Conservation (phyloP, 1,139 yeast species). For the Scheffersomyces cryptocercus region DNA sequence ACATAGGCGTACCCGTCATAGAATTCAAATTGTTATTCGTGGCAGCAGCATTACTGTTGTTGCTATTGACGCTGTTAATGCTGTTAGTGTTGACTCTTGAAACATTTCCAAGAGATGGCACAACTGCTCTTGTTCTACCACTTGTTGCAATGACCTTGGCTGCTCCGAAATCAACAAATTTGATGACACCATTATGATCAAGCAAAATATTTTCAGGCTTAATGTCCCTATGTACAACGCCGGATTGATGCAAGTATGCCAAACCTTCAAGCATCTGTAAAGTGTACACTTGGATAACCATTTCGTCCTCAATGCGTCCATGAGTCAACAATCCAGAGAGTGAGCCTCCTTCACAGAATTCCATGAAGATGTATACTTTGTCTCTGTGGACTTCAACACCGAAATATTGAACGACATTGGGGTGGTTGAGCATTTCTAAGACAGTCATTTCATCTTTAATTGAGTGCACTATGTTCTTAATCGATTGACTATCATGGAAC, state of each 20-base stretch:
- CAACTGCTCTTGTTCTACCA: slow-evolving; percentile 45
- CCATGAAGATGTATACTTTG: slow-evolving; percentile 95
- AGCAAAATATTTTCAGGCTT: slow-evolving; percentile 92
- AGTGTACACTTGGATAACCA: slow-evolving; percentile 87
- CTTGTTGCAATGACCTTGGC: slow-evolving; percentile 88
- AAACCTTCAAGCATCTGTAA: slow-evolving; percentile 93
- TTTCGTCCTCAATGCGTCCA: slow-evolving; percentile 94
- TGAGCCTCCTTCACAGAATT: slow-evolving; percentile 95
- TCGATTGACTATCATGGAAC: slow-evolving; percentile 85
- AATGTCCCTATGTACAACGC: slow-evolving; percentile 95
- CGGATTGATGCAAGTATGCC: slow-evolving; percentile 91
- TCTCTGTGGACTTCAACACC: slow-evolving; percentile 98
- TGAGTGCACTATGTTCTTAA: slow-evolving; percentile 81
- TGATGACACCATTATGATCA: slow-evolving; percentile 90
- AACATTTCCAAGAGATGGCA: background rate
- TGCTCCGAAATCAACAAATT: slow-evolving; percentile 96
- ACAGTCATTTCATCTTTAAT: slow-evolving; percentile 97
- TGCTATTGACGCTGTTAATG: slow-evolving; percentile 9
- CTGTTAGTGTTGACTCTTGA: slow-evolving; percentile 12
- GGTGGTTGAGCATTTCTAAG: slow-evolving; percentile 90
- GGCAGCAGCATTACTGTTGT: slow-evolving; percentile 5
- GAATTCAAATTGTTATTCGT: slow-evolving; percentile 37
- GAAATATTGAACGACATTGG: slow-evolving; percentile 91
- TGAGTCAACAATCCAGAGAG: slow-evolving; percentile 75
- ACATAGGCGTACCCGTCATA: slow-evolving; percentile 98